These are phyloP conservation scores for Isabelozyma heimii DNA, from an alignment of 805 yeast species.

Conservation along the genomic window DNA sequence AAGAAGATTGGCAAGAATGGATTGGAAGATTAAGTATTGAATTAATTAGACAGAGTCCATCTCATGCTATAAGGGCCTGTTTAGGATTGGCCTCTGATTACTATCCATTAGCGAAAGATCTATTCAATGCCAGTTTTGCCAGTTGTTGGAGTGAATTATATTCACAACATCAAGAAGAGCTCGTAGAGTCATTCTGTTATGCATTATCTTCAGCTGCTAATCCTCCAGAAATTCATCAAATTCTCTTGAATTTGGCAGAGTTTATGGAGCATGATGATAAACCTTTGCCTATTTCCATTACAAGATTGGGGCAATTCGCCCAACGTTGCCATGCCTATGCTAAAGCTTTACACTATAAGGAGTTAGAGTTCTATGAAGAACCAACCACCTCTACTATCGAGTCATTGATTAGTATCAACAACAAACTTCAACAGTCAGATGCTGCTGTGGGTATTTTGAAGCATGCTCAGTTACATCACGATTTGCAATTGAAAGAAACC, in stretches of 20 bases:
- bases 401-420: slow-evolving; percentile 85
- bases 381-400: slow-evolving; percentile 92
- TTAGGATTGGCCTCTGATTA: slow-evolving; percentile 84
- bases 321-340: slow-evolving; percentile 97
- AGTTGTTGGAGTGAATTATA: slow-evolving; percentile 94
- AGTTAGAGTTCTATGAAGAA: slow-evolving; percentile 88
- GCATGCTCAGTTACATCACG: slow-evolving; percentile 90
- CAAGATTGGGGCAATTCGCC: slow-evolving; percentile 88
- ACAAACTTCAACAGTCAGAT: slow-evolving; percentile 92
- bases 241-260: slow-evolving; percentile 84
- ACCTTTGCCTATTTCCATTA: slow-evolving; percentile 86
- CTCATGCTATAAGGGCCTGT: slow-evolving; percentile 92
- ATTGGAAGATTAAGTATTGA: slow-evolving; percentile 82
- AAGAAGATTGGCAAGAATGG: slow-evolving; percentile 99
- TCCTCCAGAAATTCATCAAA: slow-evolving; percentile 94
- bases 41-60: slow-evolving; percentile 85
- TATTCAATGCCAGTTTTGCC: slow-evolving; percentile 92
- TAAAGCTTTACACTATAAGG: slow-evolving; percentile 94
- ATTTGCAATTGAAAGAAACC: slow-evolving; percentile 87
- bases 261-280: slow-evolving; percentile 98
- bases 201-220: slow-evolving; percentile 88
- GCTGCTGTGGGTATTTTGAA: slow-evolving; percentile 96
- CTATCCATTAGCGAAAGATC: slow-evolving; percentile 81
- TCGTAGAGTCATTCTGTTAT: slow-evolving; percentile 78
- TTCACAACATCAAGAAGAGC: slow-evolving; percentile 84